Conservation (phyloP, 805 yeast genomes). For the Vanderwaltozyma polyspora region DNA sequence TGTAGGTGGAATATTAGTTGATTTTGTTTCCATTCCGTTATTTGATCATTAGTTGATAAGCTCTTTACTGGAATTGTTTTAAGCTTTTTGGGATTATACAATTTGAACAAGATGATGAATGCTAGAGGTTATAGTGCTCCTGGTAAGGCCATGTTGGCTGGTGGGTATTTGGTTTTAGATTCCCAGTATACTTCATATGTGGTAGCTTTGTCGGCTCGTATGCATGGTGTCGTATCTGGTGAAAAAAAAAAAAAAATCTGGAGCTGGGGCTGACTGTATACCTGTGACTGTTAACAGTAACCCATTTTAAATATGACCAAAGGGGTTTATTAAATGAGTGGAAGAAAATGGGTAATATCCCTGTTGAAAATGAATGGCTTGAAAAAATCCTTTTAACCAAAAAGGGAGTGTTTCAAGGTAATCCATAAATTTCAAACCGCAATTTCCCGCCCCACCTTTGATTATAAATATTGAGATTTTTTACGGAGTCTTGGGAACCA, state of each 20-base stretch:
- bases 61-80: too few species aligned
- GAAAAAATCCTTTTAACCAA: conserved; percentile 67
- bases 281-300: conserved; percentile 51
- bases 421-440: conserved; percentile 38
- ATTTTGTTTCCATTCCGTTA: too few species aligned
- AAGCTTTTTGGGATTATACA: too few species aligned
- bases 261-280: conserved; percentile 7
- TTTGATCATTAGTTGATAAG: too few species aligned
- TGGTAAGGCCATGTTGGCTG: conserved; percentile 88
- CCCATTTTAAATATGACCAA: conserved; percentile 56
- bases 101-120: not conserved
- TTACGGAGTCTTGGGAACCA: too few species aligned
- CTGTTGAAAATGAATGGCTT: conserved; percentile 26
- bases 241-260: too few species aligned
- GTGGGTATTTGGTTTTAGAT: conserved; percentile 86
- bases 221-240: conserved; percentile 54
- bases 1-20: too few species aligned
- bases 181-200: conserved; percentile 67
- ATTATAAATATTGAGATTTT: too few species aligned
- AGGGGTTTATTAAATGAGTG: conserved; percentile 46
- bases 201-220: conserved; percentile 78
- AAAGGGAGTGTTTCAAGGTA: conserved; percentile 47
- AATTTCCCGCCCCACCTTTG: conserved; percentile 15
- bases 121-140: conserved; percentile 73
- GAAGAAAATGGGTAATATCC: conserved; percentile 8